These are phyloP conservation scores for Raffaelea albimanens DNA, from an alignment of 2,329 filamentous ascomycete genomes.

Conservation along the genomic window DNA sequence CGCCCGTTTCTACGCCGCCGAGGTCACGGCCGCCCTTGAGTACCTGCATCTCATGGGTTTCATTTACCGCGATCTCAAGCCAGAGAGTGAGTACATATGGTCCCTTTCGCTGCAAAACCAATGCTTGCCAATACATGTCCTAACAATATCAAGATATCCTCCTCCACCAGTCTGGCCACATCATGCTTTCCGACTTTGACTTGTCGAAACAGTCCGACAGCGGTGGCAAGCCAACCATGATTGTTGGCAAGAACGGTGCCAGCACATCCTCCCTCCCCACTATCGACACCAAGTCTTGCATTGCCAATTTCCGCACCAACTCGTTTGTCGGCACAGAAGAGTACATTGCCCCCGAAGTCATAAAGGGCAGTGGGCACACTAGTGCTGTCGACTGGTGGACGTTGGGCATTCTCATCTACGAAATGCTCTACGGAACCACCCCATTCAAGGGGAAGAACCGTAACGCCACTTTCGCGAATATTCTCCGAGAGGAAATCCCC, in stretches of 20 bases:
- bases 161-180: constrained; percentile 97
- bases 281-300: constrained; percentile 98
- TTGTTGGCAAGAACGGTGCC: constrained; percentile 79
- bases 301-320: constrained; percentile 95
- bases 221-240: constrained; percentile 96
- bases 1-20: constrained; percentile 91
- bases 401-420: constrained; percentile 90
- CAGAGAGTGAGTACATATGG: constrained; percentile 87
- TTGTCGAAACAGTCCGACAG: constrained; percentile 95
- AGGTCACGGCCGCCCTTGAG: constrained; percentile 92
- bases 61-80: constrained; percentile 96
- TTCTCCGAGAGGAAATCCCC: constrained; percentile 86
- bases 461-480: constrained; percentile 96
- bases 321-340: constrained; percentile 98
- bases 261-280: constrained; percentile 81
- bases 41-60: constrained; percentile 99
- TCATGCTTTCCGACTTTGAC: constrained; percentile 99
- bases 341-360: constrained; percentile 97
- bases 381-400: constrained; percentile 99
- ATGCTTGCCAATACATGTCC: too few relatives aligned
- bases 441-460: constrained; percentile 99
- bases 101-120: too few relatives aligned
- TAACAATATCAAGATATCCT: constrained; percentile 64
- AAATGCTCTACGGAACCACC: constrained; percentile 97
- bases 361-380: constrained; percentile 96